Conservation (phyloP, 805 yeast genomes). For the Metschnikowia gelsemii region DNA sequence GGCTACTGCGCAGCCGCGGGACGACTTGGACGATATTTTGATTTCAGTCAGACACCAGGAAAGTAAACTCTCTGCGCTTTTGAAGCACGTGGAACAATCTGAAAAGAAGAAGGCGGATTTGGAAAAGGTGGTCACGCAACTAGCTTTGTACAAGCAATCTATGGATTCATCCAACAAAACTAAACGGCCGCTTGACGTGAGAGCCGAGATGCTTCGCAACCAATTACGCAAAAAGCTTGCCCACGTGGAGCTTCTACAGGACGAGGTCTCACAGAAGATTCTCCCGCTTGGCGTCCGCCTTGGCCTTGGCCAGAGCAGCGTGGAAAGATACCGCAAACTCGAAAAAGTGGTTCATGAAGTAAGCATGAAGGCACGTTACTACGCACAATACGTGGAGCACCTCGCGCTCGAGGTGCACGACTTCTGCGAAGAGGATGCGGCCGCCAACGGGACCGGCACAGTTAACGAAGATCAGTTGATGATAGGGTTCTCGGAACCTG, state of each 20-base stretch:
- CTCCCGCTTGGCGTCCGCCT: slow-evolving; percentile 35
- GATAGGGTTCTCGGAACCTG: neutral
- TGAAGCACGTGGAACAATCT: slow-evolving; percentile 17
- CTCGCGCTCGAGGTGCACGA: slow-evolving; percentile 8
- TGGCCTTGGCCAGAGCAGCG: slow-evolving; percentile 18
- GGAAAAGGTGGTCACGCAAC: slow-evolving; percentile 29
- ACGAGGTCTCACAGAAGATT: slow-evolving; percentile 26
- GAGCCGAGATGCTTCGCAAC: slow-evolving; percentile 26
- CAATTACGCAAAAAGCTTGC: slow-evolving; percentile 29
- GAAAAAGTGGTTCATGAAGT: slow-evolving; percentile 31
- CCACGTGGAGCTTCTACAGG: slow-evolving; percentile 24
- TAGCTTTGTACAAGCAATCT: slow-evolving; percentile 21
- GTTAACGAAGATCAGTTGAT: neutral
- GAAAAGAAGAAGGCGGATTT: slow-evolving; percentile 22
- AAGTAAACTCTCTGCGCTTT: slow-evolving; percentile 10
- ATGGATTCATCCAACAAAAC: slow-evolving; percentile 14
- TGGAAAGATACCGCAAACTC: slow-evolving; percentile 28
- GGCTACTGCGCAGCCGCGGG: slow-evolving; percentile 2
- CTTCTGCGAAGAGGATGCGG: slow-evolving; percentile 1
- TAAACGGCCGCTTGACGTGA: slow-evolving; percentile 33
- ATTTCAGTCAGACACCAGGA: slow-evolving; percentile 3
- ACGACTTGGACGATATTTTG: slow-evolving; percentile 3
- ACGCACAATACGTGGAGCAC: slow-evolving; percentile 8
- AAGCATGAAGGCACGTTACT: slow-evolving; percentile 20
- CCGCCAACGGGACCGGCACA: neutral